These are phyloP conservation scores for Cyclotella distinguenda DNA, from an alignment of 108 stramenopile genomes.

Conservation along the genomic window DNA sequence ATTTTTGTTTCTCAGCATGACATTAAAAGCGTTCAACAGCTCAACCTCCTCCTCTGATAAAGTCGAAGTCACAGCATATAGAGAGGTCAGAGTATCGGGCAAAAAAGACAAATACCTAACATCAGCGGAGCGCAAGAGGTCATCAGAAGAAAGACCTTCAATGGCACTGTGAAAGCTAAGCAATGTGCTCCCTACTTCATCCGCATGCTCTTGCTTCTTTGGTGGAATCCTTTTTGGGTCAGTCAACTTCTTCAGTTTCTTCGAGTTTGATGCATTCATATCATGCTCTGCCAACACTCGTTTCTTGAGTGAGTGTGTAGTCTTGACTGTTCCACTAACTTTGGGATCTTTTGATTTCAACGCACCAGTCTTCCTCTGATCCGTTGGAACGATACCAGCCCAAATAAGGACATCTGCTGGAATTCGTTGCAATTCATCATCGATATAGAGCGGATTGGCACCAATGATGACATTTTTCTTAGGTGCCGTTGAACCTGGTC, in stretches of 20 bases:
- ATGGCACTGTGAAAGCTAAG: constrained; percentile 14
- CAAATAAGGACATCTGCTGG: constrained; percentile 39
- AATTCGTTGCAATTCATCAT: constrained; percentile 42
- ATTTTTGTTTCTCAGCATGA: constrained; percentile 39
- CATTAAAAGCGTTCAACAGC: constrained; percentile 41
- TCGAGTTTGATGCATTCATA: neutral
- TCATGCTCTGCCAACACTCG: constrained; percentile 33
- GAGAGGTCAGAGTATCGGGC: constrained; percentile 2
- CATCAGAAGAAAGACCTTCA: constrained; percentile 19
- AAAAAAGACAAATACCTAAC: constrained; percentile 40
- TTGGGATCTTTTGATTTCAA: neutral
- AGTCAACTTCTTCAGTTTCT: neutral
- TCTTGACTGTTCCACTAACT: neutral
- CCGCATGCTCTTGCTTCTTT: neutral
- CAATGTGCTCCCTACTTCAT: neutral
- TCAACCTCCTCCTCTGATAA: constrained; percentile 56
- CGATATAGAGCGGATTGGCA: constrained; percentile 31
- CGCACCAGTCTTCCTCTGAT: neutral
- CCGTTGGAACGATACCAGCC: constrained; percentile 36
- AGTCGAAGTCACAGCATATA: constrained; percentile 56
- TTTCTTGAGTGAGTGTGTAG: constrained; percentile 19
- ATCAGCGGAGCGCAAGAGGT: constrained; percentile 33
- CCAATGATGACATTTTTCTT: neutral
- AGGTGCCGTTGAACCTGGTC: neutral
- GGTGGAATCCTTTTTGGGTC: constrained; percentile 5